Evolutionary conservation across 1,139 yeast species (phyloP).

Genomic region (Debaryomyces sp.): DNA sequence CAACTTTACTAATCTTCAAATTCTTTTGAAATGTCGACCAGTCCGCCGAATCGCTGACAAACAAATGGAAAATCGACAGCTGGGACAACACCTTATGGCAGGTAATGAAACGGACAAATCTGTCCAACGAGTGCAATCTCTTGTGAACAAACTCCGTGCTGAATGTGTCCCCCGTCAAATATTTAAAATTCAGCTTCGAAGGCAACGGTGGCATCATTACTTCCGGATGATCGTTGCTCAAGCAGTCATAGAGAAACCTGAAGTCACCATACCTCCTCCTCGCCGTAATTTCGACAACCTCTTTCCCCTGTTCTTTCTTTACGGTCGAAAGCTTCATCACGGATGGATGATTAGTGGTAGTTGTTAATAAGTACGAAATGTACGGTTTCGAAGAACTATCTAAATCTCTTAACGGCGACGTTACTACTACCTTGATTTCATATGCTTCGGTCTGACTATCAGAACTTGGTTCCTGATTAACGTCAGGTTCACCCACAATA

Average conservation of each 20-base stretch:
- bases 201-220: conserved; percentile 92
- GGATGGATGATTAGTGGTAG: conserved; percentile 54
- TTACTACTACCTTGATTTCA: conserved; percentile 37
- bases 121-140: conserved; percentile 79
- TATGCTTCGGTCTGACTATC: neutral
- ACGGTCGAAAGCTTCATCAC: conserved; percentile 35
- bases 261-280: conserved; percentile 86
- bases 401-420: conserved; percentile 74
- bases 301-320: conserved; percentile 12
- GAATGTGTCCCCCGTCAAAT: conserved; percentile 92
- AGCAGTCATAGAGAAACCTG: conserved; percentile 71
- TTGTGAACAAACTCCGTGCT: conserved; percentile 78
- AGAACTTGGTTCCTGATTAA: neutral
- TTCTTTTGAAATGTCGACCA: conserved; percentile 82
- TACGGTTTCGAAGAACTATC: conserved; percentile 79
- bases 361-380: conserved; percentile 77
- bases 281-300: conserved; percentile 51
- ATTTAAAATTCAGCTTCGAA: conserved; percentile 87
- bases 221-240: conserved; percentile 79
- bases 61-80: conserved; percentile 73
- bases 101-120: conserved; percentile 74
- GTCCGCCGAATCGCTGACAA: conserved; percentile 73
- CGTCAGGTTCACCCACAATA: neutral
- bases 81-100: conserved; percentile 72
- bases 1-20: conserved; percentile 44